Conservation (phyloP, 2,329 filamentous ascomycete species). For the Penicillium sp. region DNA sequence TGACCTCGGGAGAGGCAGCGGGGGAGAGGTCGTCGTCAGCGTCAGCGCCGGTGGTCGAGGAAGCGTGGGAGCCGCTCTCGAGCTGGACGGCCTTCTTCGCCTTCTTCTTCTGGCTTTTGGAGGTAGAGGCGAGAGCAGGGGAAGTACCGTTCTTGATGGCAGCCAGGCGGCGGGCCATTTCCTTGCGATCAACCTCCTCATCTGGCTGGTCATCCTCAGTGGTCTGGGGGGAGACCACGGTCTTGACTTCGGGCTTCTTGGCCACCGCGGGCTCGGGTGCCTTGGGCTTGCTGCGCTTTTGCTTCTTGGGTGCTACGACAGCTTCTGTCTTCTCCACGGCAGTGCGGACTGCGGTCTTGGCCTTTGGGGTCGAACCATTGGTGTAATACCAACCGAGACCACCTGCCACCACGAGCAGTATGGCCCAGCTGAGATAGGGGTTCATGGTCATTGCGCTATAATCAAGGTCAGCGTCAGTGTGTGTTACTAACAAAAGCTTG, state of each 20-base stretch:
- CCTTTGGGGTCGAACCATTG: slow-evolving; percentile 39
- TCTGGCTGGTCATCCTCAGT: slow-evolving; percentile 48
- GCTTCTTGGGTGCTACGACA: slow-evolving; percentile 42
- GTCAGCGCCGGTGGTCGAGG: slow-evolving; percentile 73
- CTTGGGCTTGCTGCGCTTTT: slow-evolving; percentile 47
- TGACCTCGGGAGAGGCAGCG: slow-evolving; percentile 65
- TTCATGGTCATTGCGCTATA: slow-evolving; percentile 42
- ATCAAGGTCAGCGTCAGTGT: slow-evolving; percentile 15
- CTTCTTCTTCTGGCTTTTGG: slow-evolving; percentile 63
- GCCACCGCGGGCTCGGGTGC: slow-evolving; percentile 33
- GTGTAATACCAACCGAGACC: slow-evolving; percentile 49
- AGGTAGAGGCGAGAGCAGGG: slow-evolving; percentile 48
- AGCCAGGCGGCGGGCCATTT: slow-evolving; percentile 75
- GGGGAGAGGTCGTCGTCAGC: slow-evolving; percentile 81
- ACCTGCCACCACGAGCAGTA: slow-evolving; percentile 47
- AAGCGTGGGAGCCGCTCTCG: slow-evolving; percentile 60
- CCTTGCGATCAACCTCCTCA: slow-evolving; percentile 68
- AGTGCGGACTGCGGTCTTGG: slow-evolving; percentile 36
- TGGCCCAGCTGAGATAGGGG: slow-evolving; percentile 50
- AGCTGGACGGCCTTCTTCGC: slow-evolving; percentile 70
- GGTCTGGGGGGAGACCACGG: slow-evolving; percentile 33
- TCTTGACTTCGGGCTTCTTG: slow-evolving; percentile 38
- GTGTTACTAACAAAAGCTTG: slow-evolving; percentile 16
- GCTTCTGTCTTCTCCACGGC: slow-evolving; percentile 42
- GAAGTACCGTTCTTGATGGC: slow-evolving; percentile 70